phyloP scores from a whole-genome alignment of 2,329 filamentous ascomycete species.

The Hortaea werneckii region DNA sequence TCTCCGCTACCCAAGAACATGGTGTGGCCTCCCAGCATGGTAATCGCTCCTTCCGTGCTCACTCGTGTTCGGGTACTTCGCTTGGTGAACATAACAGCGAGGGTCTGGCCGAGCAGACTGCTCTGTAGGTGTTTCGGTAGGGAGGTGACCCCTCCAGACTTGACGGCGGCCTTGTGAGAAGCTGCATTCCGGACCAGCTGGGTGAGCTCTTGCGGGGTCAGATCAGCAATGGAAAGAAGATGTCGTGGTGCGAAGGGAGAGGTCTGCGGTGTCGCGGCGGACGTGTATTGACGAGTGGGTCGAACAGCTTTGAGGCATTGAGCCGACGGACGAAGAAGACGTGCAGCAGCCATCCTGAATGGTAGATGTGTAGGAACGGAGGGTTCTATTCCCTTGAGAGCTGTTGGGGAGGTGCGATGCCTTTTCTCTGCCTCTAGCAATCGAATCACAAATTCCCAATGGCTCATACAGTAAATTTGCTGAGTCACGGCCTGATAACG shows the following conservation, averaged over 20 bases:
- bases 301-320: conserved; percentile 6
- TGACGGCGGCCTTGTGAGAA: conserved; percentile 65
- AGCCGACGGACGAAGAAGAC: conserved; percentile 3
- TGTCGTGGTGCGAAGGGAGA: conserved; percentile 64
- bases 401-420: background rate
- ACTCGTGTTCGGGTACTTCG: conserved; percentile 87
- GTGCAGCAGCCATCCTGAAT: conserved; percentile 8
- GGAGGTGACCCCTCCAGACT: conserved; percentile 50
- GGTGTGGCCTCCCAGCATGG: conserved; percentile 79
- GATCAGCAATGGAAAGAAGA: conserved; percentile 81
- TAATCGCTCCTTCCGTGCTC: conserved; percentile 82
- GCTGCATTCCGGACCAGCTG: conserved; percentile 75
- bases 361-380: background rate
- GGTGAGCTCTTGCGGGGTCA: conserved; percentile 68
- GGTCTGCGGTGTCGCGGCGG: conserved; percentile 26
- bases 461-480: background rate
- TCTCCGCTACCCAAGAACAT: conserved; percentile 97
- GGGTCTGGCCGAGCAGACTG: conserved; percentile 62
- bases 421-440: background rate
- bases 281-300: conserved; percentile 13
- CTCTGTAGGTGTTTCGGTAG: conserved; percentile 49
- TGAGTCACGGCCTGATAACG: background rate
- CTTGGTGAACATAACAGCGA: conserved; percentile 97
- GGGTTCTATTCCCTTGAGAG: background rate
- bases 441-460: background rate